Evolutionary conservation across 495 filamentous ascomycete genomes (phyloP).

Genomic region (Penicillium fimorum): DNA sequence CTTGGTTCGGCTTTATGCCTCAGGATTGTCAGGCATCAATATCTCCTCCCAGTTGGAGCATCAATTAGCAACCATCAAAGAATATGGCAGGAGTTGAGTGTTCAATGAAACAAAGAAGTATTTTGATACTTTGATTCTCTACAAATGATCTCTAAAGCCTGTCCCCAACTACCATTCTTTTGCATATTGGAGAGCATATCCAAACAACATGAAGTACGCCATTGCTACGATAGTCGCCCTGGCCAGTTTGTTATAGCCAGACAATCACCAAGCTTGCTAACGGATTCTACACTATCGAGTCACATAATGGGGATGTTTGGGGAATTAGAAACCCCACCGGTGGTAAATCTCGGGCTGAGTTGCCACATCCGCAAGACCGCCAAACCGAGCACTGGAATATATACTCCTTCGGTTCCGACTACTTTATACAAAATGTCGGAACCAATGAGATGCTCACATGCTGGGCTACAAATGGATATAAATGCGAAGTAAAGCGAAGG

Average conservation of each 20-base stretch:
- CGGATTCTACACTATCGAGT: not conserved
- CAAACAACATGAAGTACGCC: not conserved
- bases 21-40: constrained; percentile 8
- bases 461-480: not conserved
- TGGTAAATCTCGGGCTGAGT: not conserved
- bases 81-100: too few relatives aligned
- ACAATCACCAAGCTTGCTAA: not conserved
- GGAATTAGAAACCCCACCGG: not conserved
- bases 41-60: too few relatives aligned
- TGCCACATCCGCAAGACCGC: not conserved
- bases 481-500: not conserved
- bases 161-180: too few relatives aligned
- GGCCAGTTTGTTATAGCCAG: not conserved
- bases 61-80: too few relatives aligned
- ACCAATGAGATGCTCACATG: not conserved
- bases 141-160: too few relatives aligned
- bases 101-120: too few relatives aligned
- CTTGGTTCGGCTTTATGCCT: constrained; percentile 10
- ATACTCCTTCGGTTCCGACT: not conserved
- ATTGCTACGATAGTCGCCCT: not conserved
- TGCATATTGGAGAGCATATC: not conserved
- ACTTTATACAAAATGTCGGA: not conserved
- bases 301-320: not conserved
- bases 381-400: not conserved
- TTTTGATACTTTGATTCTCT: too few relatives aligned